Base-by-base conservation (phyloP, 305 asterid species). In the Solanum chacoense region DNA sequence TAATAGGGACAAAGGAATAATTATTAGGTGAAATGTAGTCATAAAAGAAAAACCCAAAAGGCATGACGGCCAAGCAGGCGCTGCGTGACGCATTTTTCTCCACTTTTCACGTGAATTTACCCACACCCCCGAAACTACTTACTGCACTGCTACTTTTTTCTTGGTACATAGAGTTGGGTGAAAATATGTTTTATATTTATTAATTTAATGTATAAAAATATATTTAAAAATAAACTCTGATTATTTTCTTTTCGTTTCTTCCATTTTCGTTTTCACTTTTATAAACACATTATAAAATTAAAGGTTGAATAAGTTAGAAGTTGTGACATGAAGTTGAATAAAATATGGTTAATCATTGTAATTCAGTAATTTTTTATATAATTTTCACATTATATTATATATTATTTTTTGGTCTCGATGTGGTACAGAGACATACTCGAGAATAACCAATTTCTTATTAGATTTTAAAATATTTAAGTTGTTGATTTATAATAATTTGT, bases 91-190 rank as follows among this genome's bases (percentile, higher is more conserved):
- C 69, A 28, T 18, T 37, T 26, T 28, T 8, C 45, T 31, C 42
- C n/a, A 31, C 84, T 31, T 86, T 86, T 86, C 81, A 75, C 88
- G 88, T 86, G 88, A 86, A 11, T 72, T 28, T 72, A 69, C 29
- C 84, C 88, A 40, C 26, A 3, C 32, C 12, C 36, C 36, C 72
- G 6, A 45, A 13, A 26, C 24, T 36, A 77, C 28, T 84, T 20
- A 34, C 24, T 50, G 63, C 22, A 50, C 63, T 50, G 22, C 63
- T 50, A 14, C 65, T 50, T 16, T 20, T 0, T 63, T 63, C 3
- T 22, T 20, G 11, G 28, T 59, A 8, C 65, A 50, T 50, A 50
- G 4, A 50, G n/a, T 50, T 16, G 26, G 11, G 71, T 59, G 26
- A 22, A 59, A 59, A 59, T 59, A 59, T 59, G 26, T 59, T 59